phyloP scores from a whole-genome alignment of 306 rosid genomes.

The Psophocarpus tetragonolobus region DNA sequence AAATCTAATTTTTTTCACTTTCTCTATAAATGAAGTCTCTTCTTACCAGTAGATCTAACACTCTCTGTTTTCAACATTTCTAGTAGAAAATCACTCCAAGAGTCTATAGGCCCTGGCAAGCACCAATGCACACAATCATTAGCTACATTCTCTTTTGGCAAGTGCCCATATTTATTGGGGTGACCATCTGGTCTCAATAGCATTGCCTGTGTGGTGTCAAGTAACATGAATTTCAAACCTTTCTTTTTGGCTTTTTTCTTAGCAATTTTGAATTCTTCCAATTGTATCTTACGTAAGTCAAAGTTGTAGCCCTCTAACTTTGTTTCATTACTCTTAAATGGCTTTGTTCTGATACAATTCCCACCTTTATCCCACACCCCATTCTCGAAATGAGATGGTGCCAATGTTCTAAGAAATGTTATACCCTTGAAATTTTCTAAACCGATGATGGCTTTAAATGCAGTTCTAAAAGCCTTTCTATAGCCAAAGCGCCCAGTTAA shows the following conservation, averaged over 20 bases:
- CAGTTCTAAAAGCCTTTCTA: conserved; percentile 56
- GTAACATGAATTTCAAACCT: conserved; percentile 56
- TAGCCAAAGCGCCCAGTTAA: conserved; percentile 62
- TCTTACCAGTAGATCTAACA: conserved; percentile 15
- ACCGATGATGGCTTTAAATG: conserved; percentile 57
- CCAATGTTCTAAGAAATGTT: conserved; percentile 53
- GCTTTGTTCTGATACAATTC: conserved; percentile 62
- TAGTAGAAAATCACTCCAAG: conserved; percentile 69
- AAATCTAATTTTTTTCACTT: background rate
- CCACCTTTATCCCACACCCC: conserved; percentile 84
- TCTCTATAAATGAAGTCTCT: background rate
- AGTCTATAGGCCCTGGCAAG: conserved; percentile 74
- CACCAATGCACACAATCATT: conserved; percentile 91
- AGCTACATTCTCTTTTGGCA: conserved; percentile 57
- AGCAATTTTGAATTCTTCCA: conserved; percentile 64
- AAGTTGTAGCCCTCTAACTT: conserved; percentile 44
- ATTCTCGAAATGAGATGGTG: conserved; percentile 79
- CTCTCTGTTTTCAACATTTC: conserved; percentile 66
- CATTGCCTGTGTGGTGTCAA: conserved; percentile 67
- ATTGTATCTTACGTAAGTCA: conserved; percentile 63
- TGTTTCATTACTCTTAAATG: conserved; percentile 58
- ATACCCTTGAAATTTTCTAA: conserved; percentile 54
- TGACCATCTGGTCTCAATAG: conserved; percentile 83
- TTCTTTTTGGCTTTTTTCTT: conserved; percentile 49
- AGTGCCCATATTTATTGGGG: conserved; percentile 71